Evolutionary conservation across 2,329 filamentous ascomycete genomes (phyloP).

Genomic region (Bertia moriformis): DNA sequence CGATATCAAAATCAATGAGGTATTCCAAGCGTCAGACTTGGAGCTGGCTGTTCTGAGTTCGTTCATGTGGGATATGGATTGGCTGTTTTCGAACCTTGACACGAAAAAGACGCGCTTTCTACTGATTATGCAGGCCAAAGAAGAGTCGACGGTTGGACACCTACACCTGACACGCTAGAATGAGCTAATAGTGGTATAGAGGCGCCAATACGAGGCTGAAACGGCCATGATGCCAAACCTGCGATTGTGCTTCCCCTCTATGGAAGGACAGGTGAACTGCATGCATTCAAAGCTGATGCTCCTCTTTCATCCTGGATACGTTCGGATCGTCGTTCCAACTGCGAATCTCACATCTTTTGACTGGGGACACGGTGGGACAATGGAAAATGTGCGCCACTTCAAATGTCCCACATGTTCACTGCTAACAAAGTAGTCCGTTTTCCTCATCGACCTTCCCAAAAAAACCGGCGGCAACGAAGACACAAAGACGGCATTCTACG

Average conservation of each 20-base stretch:
- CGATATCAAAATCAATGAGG: constrained; percentile 78
- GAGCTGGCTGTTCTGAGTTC: constrained; percentile 71
- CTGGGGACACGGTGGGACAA: constrained; percentile 71
- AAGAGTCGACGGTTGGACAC: constrained; percentile 30
- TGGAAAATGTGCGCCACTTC: constrained; percentile 59
- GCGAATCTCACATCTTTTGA: constrained; percentile 78
- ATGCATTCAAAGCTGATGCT: constrained; percentile 96
- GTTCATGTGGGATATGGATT: constrained; percentile 73
- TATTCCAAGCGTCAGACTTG: constrained; percentile 60
- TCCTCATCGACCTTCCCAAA: constrained; percentile 79
- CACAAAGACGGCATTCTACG: constrained; percentile 40
- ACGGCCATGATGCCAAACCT: constrained; percentile 29
- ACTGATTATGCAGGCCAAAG: constrained; percentile 39
- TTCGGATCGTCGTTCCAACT: constrained; percentile 72
- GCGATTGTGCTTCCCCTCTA: constrained; percentile 66
- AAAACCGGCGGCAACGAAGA: constrained; percentile 16
- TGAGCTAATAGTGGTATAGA: background rate
- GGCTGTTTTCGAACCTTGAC: constrained; percentile 62
- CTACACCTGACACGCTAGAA: background rate
- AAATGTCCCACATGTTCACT: background rate
- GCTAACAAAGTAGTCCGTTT: constrained; percentile 43
- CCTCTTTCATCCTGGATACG: constrained; percentile 58
- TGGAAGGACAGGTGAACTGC: constrained; percentile 50
- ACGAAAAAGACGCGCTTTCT: constrained; percentile 42
- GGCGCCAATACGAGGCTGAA: constrained; percentile 33